A percentile compares a stretch with the other conserved stretches of the same genome.
Evolutionary conservation across 2,329 filamentous ascomycete genomes (phyloP).

Genomic region (Diaporthe aspalathi): DNA sequence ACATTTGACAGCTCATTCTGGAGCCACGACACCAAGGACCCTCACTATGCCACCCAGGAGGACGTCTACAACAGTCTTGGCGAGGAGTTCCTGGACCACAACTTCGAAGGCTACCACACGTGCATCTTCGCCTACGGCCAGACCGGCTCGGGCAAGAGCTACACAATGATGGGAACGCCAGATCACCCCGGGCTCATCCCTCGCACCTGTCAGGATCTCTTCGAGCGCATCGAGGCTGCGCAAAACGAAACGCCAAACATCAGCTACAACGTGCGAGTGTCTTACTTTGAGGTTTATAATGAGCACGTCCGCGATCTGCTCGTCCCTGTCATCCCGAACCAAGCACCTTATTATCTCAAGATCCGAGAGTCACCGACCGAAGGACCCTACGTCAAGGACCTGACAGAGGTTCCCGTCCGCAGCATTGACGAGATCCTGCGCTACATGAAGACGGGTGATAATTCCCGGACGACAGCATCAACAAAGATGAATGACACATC

Average conservation of each 20-base stretch:
- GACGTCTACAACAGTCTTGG: constrained; percentile 95
- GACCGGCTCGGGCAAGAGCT: constrained; percentile 97
- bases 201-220: constrained; percentile 93
- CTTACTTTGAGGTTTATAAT: constrained; percentile 99
- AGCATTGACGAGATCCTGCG: constrained; percentile 88
- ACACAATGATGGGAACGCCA: constrained; percentile 94
- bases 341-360: constrained; percentile 91
- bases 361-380: constrained; percentile 96
- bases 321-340: constrained; percentile 75
- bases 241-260: constrained; percentile 87
- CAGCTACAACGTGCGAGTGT: constrained; percentile 96
- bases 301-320: constrained; percentile 97
- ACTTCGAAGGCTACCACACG: constrained; percentile 98
- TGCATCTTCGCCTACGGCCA: constrained; percentile 99
- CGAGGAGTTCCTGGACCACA: constrained; percentile 98
- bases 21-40: constrained; percentile 84
- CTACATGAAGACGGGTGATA: constrained; percentile 90
- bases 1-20: constrained; percentile 99
- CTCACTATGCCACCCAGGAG: constrained; percentile 91
- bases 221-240: constrained; percentile 86
- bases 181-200: constrained; percentile 93
- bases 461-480: constrained; percentile 87
- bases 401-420: constrained; percentile 92
- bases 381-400: constrained; percentile 95
- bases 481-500: constrained; percentile 99